Evolutionary conservation across 495 filamentous ascomycete genomes (phyloP), one percentile per base, ranked within the genome.

Genomic region (Tuber melanosporum): DNA sequence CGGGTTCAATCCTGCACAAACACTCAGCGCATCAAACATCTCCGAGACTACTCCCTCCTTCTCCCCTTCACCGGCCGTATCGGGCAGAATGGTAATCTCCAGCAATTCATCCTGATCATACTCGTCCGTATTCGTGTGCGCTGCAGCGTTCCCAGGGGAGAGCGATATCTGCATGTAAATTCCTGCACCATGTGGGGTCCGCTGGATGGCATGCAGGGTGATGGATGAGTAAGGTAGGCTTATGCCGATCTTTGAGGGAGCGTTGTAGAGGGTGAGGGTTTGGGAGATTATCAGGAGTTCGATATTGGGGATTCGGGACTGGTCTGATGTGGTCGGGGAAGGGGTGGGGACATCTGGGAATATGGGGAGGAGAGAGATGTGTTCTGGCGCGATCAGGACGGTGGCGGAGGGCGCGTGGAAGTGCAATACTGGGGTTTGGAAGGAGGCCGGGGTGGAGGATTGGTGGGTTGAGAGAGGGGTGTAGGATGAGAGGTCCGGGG

Each of bases 1-100:
- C 0, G 95, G 95, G 83, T 98, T 93, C 26, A 99, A 85, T 81
- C 97, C 92, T 20, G 94, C 92, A 85, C 95, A 98, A 0, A 90
- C 89, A 1, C 93, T 92, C 22, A 98, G 88, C 5, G 94, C 94
- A 5, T 88, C 86, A 86, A 91, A 99, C 17, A 98, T 88, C 9
- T 83, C 80, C 57, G 90, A 86, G 20, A 85, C 87, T 10, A 86
- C 85, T 5, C 86, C 84, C 52, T 86, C 84, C 32, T 82, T 71
- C 10, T 73, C 75, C 22, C 22, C 22, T 3, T 4, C n/a, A 66
- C 57, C 32, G 6, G 17, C 57, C 7, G 85, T 81, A 26, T 82
- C 83, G 1, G 92, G 92, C 47, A 95, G 88, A 20, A 97, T 81
- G 4, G 92, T 95, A 45, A 97, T 79, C 73, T 94, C 91, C 71